Evolutionary conservation across 495 filamentous ascomycete genomes (phyloP).

Genomic region (Aspergillus kassunensis): DNA sequence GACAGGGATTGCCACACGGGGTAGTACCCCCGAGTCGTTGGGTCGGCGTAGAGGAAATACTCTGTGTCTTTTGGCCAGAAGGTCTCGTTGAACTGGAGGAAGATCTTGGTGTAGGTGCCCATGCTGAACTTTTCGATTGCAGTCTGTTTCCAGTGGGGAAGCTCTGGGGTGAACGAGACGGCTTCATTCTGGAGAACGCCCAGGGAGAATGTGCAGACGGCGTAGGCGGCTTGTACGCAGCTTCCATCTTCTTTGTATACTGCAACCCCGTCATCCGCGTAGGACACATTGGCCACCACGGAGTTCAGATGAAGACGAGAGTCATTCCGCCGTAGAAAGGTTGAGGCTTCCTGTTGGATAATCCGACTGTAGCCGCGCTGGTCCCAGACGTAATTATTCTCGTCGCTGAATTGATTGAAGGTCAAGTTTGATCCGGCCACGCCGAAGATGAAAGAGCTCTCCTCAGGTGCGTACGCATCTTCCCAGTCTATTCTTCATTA

Average conservation of each 20-base stretch:
- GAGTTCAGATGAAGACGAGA: constrained; percentile 57
- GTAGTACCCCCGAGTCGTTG: constrained; percentile 60
- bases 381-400: constrained; percentile 66
- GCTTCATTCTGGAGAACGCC: constrained; percentile 65
- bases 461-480: constrained; percentile 46
- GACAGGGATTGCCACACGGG: constrained; percentile 68
- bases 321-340: constrained; percentile 51
- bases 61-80: constrained; percentile 68
- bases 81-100: constrained; percentile 65
- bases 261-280: constrained; percentile 49
- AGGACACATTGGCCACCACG: constrained; percentile 56
- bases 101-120: constrained; percentile 77
- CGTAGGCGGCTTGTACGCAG: constrained; percentile 59
- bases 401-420: constrained; percentile 48
- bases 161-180: constrained; percentile 55
- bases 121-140: constrained; percentile 65
- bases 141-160: constrained; percentile 64
- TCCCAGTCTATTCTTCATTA: constrained; percentile 60
- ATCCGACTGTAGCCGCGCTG: constrained; percentile 61
- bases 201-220: constrained; percentile 57
- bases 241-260: constrained; percentile 51
- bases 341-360: constrained; percentile 58
- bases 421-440: constrained; percentile 44
- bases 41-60: constrained; percentile 68
- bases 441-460: constrained; percentile 43